phyloP scores from a whole-genome alignment of 2,329 filamentous ascomycete genomes.

The Xylaria sp. region DNA sequence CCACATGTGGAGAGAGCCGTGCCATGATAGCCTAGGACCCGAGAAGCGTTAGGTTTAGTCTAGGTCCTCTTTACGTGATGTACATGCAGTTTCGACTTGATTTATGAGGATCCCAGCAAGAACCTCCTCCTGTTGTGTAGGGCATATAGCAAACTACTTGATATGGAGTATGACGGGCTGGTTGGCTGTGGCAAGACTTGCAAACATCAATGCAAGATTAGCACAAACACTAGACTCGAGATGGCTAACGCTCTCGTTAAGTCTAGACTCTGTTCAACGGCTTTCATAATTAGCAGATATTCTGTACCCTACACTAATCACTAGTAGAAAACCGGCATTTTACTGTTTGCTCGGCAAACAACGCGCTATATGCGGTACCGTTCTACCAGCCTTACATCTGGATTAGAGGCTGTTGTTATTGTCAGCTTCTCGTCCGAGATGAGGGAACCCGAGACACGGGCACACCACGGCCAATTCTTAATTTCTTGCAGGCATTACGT shows the following conservation, averaged over 20 bases:
- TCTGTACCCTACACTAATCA: too few species aligned
- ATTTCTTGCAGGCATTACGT: slow-evolving; percentile 3
- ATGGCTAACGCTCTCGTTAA: background rate
- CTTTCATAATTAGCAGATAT: too few species aligned
- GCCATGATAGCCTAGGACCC: slow-evolving; percentile 10
- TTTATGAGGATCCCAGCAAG: slow-evolving; percentile 1
- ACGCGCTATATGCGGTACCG: too few species aligned
- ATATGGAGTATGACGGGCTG: background rate
- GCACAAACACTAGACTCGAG: background rate
- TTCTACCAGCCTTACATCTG: background rate
- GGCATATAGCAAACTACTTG: background rate
- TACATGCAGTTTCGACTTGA: slow-evolving; percentile 11
- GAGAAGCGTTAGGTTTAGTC: slow-evolving; percentile 5
- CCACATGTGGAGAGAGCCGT: slow-evolving; percentile 14
- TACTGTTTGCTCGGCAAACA: too few species aligned
- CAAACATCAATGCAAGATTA: background rate
- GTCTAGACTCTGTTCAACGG: background rate
- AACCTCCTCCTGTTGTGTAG: background rate
- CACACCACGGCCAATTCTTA: slow-evolving; percentile 24
- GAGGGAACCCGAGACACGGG: slow-evolving; percentile 23
- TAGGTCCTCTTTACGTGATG: slow-evolving; percentile 18
- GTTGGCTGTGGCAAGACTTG: background rate
- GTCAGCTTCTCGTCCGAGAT: background rate
- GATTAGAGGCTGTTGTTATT: background rate
- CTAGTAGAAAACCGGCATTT: too few species aligned